These are phyloP conservation scores for Cordyceps fumosorosea DNA, from an alignment of 2,329 filamentous ascomycete genomes.

Conservation along the genomic window DNA sequence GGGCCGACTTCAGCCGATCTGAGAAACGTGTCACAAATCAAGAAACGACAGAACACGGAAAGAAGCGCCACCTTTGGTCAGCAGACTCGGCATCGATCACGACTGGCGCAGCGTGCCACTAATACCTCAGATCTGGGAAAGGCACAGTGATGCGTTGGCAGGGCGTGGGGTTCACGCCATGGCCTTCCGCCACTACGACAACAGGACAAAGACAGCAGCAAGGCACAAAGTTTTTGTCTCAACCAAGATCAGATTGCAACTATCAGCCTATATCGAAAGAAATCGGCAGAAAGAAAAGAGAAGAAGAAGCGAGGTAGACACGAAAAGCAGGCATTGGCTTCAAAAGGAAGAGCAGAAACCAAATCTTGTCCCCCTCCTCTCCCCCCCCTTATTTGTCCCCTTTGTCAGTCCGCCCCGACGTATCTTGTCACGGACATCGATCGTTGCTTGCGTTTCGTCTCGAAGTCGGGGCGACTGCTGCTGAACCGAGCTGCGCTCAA, in stretches of 20 bases:
- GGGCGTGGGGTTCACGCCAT: too few species aligned
- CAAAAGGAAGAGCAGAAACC: not conserved
- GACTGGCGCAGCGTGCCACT: too few species aligned
- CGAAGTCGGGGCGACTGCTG: conserved; percentile 2
- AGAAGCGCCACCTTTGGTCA: too few species aligned
- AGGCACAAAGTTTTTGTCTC: not conserved
- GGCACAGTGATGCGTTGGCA: too few species aligned
- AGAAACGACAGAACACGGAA: too few species aligned
- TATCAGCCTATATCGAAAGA: conserved; percentile 1
- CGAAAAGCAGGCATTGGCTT: not conserved
- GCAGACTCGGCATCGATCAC: too few species aligned
- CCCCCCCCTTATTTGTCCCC: not conserved
- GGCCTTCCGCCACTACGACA: too few species aligned
- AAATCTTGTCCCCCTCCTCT: not conserved
- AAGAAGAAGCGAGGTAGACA: not conserved
- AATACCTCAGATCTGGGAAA: too few species aligned
- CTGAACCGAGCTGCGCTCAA: not conserved
- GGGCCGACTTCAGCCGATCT: too few species aligned
- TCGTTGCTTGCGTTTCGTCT: conserved; percentile 9
- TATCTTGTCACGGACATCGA: conserved; percentile 9
- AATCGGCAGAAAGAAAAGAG: not conserved
- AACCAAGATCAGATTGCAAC: conserved; percentile 9
- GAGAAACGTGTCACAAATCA: too few species aligned
- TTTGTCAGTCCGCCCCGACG: conserved; percentile 5
- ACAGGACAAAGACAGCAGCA: too few species aligned